phyloP scores from a whole-genome alignment of 2,329 filamentous ascomycete genomes.

The Juglanconis sp. region DNA sequence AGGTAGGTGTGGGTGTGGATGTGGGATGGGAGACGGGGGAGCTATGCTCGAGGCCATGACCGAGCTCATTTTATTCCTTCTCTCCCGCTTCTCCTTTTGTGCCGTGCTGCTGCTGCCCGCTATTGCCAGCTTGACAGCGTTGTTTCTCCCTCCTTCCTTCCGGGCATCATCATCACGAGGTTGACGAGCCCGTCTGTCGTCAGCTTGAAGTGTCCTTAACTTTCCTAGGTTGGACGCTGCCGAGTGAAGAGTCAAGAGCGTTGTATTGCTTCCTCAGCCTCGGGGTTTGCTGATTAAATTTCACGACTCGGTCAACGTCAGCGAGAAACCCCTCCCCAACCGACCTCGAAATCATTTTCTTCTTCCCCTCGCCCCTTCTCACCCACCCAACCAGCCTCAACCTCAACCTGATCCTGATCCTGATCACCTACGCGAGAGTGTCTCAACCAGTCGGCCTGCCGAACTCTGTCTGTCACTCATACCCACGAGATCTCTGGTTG shows the following conservation, averaged over 20 bases:
- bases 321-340: not conserved
- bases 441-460: constrained; percentile 12
- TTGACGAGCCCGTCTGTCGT: no score
- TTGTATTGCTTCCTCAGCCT: no score
- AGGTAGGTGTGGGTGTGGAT: no score
- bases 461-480: constrained; percentile 5
- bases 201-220: no score
- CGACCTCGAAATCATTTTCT: not conserved
- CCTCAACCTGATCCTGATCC: not conserved
- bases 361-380: not conserved
- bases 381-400: not conserved
- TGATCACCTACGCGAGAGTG: constrained; percentile 10
- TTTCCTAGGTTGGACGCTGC: no score
- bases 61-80: not conserved
- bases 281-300: no score
- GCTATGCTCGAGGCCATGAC: not conserved
- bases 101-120: not conserved
- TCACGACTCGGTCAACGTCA: no score
- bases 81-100: not conserved
- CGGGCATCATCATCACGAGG: no score
- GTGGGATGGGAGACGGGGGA: no score
- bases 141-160: no score
- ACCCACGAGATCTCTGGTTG: constrained; percentile 12
- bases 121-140: not conserved
- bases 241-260: no score